Evolutionary conservation across 164 flowering plant species (phyloP), one percentile per base, ranked within the genome.

Genomic region (Sedum album): DNA sequence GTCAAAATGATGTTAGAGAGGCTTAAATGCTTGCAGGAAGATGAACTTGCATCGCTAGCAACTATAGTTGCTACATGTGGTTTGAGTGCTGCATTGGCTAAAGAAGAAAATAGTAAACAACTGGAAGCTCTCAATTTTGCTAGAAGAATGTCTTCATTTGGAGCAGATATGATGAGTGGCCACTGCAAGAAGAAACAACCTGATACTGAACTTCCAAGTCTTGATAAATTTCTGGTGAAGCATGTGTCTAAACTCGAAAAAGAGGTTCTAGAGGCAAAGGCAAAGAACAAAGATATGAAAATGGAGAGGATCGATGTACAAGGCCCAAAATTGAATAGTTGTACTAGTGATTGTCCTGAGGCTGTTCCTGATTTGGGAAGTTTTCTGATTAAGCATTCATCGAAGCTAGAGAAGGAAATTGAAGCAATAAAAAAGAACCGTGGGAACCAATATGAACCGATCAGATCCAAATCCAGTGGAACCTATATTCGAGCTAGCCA

Each of bases 21-120:
- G 83, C 90, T 91, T 39, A 82, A 70, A 70, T 61, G 79, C 71
- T 78, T 94, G 75, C 76, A 85, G 64, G 96, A 88, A 72, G 88
- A 91, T 23, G 93, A 94, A 67, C 91, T 94, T 70, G 83, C 94
- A 76, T 91, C 97, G 65, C 87, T 94, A 65, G 95, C 96, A 69
- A 88, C 93, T 18, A 91, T 89, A 67, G 98, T 94, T 72, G 98
- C 96, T 69, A 94, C 98, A 65, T 88, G 91, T 76, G 97, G 98
- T 46, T 74, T 94, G 70, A 91, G 78, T 87, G 98, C 96, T 75
- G 90, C 83, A 72, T 80, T 92, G 36, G 84, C 86, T 64, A 88
- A 88, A 79, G 79, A 74, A 48, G 86, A 81, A 72, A 78, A 66
- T 42, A 60, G 53, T 68, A 86, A 78, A 76, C 80, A 73, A 57